Conservation (phyloP, 208 protist species). For the Porcisia deanei region DNA sequence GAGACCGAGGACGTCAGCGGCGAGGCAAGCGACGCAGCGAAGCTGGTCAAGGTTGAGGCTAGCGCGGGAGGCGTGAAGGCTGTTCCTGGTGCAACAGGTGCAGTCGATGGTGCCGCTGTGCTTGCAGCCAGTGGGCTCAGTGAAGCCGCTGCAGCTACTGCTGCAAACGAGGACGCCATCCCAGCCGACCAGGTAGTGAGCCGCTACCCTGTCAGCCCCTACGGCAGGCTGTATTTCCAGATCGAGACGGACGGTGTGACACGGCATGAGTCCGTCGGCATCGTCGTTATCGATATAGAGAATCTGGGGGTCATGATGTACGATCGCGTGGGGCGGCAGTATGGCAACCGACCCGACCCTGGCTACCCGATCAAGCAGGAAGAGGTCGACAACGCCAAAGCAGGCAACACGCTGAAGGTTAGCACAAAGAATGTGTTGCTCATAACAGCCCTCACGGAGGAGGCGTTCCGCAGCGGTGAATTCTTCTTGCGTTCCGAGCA, state of each 20-base stretch:
- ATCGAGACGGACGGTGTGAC: slow-evolving; percentile 83
- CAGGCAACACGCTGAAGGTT: slow-evolving; percentile 69
- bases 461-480: slow-evolving; percentile 84
- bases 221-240: slow-evolving; percentile 88
- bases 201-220: slow-evolving; percentile 75
- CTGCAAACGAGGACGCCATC: slow-evolving; percentile 26
- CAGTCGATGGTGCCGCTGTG: background rate
- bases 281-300: slow-evolving; percentile 81
- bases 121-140: background rate
- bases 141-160: slow-evolving; percentile 6
- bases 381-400: slow-evolving; percentile 61
- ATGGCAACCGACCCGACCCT: slow-evolving; percentile 83
- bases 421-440: slow-evolving; percentile 72
- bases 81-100: background rate
- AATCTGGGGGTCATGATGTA: slow-evolving; percentile 84
- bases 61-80: slow-evolving; percentile 3
- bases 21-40: background rate
- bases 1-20: slow-evolving; percentile 11
- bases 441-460: slow-evolving; percentile 81
- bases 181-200: slow-evolving; percentile 39
- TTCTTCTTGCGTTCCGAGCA: slow-evolving; percentile 90
- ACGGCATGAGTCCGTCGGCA: slow-evolving; percentile 79
- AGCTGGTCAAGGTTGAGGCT: slow-evolving; percentile 19
- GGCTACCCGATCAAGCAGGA: slow-evolving; percentile 81
- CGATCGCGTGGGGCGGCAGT: slow-evolving; percentile 80